A percentile compares a stretch with the other conserved stretches of the same genome.
phyloP scores from a whole-genome alignment of 331 rosid genomes.

The Malus hybrid region DNA sequence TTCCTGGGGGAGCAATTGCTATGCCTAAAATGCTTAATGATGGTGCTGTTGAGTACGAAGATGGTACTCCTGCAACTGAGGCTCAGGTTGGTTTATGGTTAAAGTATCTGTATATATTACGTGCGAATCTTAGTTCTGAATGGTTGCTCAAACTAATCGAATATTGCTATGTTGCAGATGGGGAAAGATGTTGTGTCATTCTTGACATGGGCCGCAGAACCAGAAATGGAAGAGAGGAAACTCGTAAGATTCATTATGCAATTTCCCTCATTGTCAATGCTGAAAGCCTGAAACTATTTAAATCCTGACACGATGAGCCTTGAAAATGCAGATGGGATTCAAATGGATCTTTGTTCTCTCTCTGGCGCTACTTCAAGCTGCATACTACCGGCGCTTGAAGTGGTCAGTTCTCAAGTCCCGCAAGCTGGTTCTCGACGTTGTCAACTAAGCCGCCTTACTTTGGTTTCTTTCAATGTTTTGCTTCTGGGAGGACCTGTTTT shows the following conservation, averaged over 20 bases:
- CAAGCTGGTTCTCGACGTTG: constrained; percentile 91
- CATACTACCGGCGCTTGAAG: constrained; percentile 72
- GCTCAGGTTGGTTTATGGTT: constrained; percentile 50
- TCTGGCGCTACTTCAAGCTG: constrained; percentile 87
- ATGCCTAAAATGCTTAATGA: constrained; percentile 99
- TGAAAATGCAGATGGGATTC: constrained; percentile 80
- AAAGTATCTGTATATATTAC: not conserved
- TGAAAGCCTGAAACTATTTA: not conserved
- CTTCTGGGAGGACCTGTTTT: constrained; percentile 25
- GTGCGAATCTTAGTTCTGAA: not conserved
- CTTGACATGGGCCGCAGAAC: constrained; percentile 86
- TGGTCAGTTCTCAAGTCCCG: constrained; percentile 95
- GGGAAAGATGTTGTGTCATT: constrained; percentile 89
- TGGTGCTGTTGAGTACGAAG: constrained; percentile 93
- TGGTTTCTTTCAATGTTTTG: constrained; percentile 21
- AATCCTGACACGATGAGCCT: not conserved
- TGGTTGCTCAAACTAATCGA: not conserved
- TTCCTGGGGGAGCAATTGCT: constrained; percentile 97
- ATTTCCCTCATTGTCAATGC: not conserved
- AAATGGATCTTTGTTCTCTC: constrained; percentile 95
- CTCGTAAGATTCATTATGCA: constrained; percentile 39
- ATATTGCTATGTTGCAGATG: constrained; percentile 49
- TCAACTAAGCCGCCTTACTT: constrained; percentile 48
- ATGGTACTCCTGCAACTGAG: constrained; percentile 88
- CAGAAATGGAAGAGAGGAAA: constrained; percentile 99